These are phyloP conservation scores for Colletotrichum sojae DNA, from an alignment of 2,329 filamentous ascomycete species.

Conservation along the genomic window DNA sequence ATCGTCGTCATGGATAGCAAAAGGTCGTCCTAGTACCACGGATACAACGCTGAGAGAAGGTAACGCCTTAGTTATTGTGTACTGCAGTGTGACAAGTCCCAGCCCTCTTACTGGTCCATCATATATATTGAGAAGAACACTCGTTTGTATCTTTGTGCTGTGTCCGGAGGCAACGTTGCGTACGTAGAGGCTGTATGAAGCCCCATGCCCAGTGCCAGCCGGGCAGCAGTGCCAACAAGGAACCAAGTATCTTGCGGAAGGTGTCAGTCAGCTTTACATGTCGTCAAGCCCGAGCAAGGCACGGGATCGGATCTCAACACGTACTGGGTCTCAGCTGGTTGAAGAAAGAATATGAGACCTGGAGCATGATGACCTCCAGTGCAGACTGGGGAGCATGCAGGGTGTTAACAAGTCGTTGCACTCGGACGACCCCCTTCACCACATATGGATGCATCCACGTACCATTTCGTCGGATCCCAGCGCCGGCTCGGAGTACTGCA, in stretches of 20 bases:
- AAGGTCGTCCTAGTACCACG: conserved; percentile 59
- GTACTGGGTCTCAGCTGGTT: conserved; percentile 61
- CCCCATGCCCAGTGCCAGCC: conserved; percentile 60
- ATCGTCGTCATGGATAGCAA: conserved; percentile 62
- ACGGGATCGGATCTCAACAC: conserved; percentile 29
- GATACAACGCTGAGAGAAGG: conserved; percentile 55
- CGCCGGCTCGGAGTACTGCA: conserved; percentile 57
- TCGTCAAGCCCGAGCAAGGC: too few relatives aligned
- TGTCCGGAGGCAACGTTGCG: conserved; percentile 49
- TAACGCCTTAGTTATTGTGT: too few relatives aligned
- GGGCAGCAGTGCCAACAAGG: conserved; percentile 58
- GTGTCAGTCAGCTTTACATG: too few relatives aligned
- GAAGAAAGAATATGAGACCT: conserved; percentile 64
- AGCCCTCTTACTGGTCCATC: conserved; percentile 60
- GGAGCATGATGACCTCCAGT: conserved; percentile 59
- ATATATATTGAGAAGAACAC: conserved; percentile 64
- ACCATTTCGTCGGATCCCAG: conserved; percentile 57
- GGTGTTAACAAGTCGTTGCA: neutral
- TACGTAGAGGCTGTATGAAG: conserved; percentile 56
- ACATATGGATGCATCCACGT: conserved; percentile 27
- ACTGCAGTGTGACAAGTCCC: neutral
- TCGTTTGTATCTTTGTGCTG: conserved; percentile 55
- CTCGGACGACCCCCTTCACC: neutral
- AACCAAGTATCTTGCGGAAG: conserved; percentile 59
- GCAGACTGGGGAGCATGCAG: conserved; percentile 50